A percentile compares a stretch with the other conserved stretches of the same genome.
phyloP scores from a whole-genome alignment of 1,139 yeast species.

The Kurtzmaniella quercitrusa region DNA sequence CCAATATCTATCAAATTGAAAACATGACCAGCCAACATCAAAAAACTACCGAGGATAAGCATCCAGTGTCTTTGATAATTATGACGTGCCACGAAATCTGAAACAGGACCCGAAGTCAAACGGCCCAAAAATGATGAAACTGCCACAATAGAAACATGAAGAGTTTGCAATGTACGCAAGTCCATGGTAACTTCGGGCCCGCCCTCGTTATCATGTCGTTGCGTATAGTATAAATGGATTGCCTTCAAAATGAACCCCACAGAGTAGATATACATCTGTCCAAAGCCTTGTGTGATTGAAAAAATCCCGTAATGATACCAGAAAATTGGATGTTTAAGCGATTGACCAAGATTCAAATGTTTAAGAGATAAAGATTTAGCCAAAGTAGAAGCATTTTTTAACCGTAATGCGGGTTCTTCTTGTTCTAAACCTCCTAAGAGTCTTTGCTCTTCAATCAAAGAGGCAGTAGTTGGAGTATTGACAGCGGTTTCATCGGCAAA shows the following conservation, averaged over 20 bases:
- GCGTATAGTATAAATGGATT: constrained; percentile 22
- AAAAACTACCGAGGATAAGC: constrained; percentile 45
- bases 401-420: not conserved
- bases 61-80: constrained; percentile 69
- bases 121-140: constrained; percentile 66
- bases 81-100: constrained; percentile 54
- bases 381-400: constrained; percentile 2
- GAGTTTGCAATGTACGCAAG: constrained; percentile 50
- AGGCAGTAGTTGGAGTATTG: constrained; percentile 2
- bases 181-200: constrained; percentile 10
- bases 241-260: constrained; percentile 72
- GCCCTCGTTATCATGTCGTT: constrained; percentile 7
- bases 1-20: constrained; percentile 31
- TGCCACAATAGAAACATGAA: constrained; percentile 72
- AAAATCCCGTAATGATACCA: constrained; percentile 50
- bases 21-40: constrained; percentile 40
- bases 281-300: constrained; percentile 66
- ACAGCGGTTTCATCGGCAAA: constrained; percentile 2
- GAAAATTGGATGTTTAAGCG: constrained; percentile 30
- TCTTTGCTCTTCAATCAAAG: constrained; percentile 3
- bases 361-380: constrained; percentile 11
- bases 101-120: constrained; percentile 61
- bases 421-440: not conserved
- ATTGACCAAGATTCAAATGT: constrained; percentile 14
- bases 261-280: constrained; percentile 74